phyloP scores from a whole-genome alignment of 2,329 filamentous ascomycete species.

The Colletotrichum magnum region DNA sequence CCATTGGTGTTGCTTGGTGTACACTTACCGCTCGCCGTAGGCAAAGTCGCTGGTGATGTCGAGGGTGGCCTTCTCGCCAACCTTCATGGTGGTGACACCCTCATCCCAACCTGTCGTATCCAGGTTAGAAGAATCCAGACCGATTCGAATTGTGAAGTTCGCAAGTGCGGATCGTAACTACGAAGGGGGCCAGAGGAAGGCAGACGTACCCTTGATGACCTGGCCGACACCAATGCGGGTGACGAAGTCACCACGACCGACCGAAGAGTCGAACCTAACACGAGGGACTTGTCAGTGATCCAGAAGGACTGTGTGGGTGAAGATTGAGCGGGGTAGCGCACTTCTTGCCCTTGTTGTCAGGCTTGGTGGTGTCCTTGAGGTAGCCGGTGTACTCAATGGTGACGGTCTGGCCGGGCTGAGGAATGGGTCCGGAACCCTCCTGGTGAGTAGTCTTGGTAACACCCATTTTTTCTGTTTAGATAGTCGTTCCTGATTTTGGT shows the following conservation, averaged over 20 bases:
- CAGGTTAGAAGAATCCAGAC: no score
- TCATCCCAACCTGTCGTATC: conserved; percentile 80
- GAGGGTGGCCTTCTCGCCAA: conserved; percentile 91
- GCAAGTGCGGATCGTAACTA: no score
- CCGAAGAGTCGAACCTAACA: conserved; percentile 88
- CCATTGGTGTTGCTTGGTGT: background rate
- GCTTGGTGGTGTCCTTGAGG: conserved; percentile 76
- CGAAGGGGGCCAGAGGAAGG: background rate
- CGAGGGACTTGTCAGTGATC: conserved; percentile 39
- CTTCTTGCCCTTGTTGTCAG: conserved; percentile 78
- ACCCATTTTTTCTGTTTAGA: conserved; percentile 69
- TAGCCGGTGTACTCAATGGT: conserved; percentile 93
- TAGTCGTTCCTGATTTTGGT: background rate
- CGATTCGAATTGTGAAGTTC: no score
- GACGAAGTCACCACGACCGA: conserved; percentile 81
- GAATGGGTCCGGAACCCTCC: conserved; percentile 74
- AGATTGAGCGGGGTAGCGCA: conserved; percentile 56
- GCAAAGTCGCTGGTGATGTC: conserved; percentile 81
- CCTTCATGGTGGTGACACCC: conserved; percentile 86
- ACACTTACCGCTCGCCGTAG: conserved; percentile 72
- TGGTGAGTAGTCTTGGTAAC: conserved; percentile 77
- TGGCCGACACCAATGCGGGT: conserved; percentile 84
- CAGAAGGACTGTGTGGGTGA: background rate
- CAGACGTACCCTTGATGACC: conserved; percentile 84
- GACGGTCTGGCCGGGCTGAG: conserved; percentile 79